These are phyloP conservation scores for Blastomyces silverae DNA, from an alignment of 2,329 filamentous ascomycete species.

Conservation along the genomic window DNA sequence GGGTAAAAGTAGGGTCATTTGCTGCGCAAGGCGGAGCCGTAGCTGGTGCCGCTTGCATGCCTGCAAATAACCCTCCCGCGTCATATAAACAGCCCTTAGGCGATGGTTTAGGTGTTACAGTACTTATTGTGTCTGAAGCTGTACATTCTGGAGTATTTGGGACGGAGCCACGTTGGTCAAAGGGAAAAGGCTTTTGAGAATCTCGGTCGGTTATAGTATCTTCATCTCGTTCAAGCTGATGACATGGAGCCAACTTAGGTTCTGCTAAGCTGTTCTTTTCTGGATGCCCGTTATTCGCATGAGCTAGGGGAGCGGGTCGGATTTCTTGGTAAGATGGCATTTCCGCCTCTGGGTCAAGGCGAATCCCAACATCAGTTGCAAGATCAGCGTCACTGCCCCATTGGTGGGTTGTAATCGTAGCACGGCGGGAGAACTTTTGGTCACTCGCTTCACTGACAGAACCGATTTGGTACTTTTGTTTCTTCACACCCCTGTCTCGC, in stretches of 20 bases:
- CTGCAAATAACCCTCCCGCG: conserved; percentile 64
- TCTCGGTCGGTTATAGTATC: conserved; percentile 28
- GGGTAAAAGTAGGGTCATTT: conserved; percentile 1
- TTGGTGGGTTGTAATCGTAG: conserved; percentile 59
- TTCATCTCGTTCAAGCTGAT: conserved; percentile 24
- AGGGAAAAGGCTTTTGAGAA: conserved; percentile 32
- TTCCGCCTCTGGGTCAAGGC: conserved; percentile 50
- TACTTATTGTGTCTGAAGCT: conserved; percentile 19
- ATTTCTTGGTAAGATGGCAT: conserved; percentile 31
- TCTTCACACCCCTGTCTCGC: conserved; percentile 83
- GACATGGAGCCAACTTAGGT: conserved; percentile 28
- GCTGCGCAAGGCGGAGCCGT: conserved; percentile 14
- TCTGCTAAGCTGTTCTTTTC: conserved; percentile 29
- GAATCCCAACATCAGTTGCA: conserved; percentile 69
- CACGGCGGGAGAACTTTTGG: conserved; percentile 33
- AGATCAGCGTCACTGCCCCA: conserved; percentile 92
- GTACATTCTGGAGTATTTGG: conserved; percentile 25
- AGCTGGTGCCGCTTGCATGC: conserved; percentile 15
- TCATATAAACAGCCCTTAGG: conserved; percentile 74
- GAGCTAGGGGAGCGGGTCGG: conserved; percentile 36
- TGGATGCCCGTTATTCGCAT: conserved; percentile 27
- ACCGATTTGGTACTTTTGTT: conserved; percentile 64
- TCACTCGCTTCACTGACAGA: conserved; percentile 47
- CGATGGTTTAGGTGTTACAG: conserved; percentile 34
- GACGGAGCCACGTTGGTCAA: conserved; percentile 28